These are phyloP conservation scores for Eleusine indica DNA, from an alignment of 176 grass and related monocot species.

Conservation along the genomic window DNA sequence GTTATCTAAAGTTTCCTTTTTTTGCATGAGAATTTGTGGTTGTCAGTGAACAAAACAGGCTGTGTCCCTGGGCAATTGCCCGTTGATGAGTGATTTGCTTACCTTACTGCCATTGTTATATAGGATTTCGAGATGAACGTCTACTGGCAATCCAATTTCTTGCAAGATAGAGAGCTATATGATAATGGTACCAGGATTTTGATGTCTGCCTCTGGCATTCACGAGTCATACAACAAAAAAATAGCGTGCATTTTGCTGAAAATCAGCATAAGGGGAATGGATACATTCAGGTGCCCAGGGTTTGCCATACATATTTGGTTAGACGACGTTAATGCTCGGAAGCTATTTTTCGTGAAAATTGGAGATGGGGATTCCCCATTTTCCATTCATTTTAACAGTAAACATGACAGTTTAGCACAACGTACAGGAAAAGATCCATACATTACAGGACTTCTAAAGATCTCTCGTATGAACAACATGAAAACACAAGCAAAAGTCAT, in stretches of 20 bases:
- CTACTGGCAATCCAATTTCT: background rate
- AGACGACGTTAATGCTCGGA: background rate
- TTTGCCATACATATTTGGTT: conserved; percentile 8
- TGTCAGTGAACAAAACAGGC: background rate
- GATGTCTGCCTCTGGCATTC: background rate
- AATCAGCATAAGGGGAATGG: background rate
- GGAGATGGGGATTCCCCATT: background rate
- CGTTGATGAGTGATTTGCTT: background rate
- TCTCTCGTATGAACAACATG: background rate
- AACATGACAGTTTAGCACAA: background rate
- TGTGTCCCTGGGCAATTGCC: background rate
- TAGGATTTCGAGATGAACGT: background rate
- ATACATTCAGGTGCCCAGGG: background rate
- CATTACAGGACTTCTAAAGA: background rate
- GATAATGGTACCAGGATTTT: background rate
- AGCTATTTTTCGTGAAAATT: background rate
- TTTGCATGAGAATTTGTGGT: background rate
- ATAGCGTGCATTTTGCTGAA: background rate
- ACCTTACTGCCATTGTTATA: background rate
- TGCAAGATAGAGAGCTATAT: background rate
- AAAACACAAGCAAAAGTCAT: background rate
- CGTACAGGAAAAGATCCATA: background rate
- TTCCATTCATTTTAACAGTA: background rate
- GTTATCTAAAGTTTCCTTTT: background rate
- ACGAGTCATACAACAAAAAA: background rate